Evolutionary conservation across 805 yeast genomes (phyloP), one percentile per base, ranked within the genome.

Genomic region (Starmerella potacharoeniae): DNA sequence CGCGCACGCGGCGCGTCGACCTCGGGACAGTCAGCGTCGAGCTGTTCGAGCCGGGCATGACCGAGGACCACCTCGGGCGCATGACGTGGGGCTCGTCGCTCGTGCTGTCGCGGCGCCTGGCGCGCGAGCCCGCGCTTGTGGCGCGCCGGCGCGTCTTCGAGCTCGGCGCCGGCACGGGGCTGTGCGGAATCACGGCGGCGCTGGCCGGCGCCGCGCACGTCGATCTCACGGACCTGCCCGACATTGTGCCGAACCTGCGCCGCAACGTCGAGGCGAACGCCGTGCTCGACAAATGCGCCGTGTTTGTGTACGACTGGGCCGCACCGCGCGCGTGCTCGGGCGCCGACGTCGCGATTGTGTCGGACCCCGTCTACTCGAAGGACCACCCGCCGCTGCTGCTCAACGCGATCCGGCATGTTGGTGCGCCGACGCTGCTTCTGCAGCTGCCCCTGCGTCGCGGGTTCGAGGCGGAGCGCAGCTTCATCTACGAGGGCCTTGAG

Each of bases 51-150:
- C 97, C 97, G 0, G 81, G 95, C 0, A 71, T 91, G 57, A 86
- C 96, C 0, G 78, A 81, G 40, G 98, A 93, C 68, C 85, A 84
- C 58, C 71, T 93, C 28, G 98, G 98, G 0, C 74, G 88, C 66
- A 88, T 91, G 59, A 91, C 98, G 0, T 91, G 98, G 98, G 98
- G 97, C 0, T 85, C 97, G 0, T 81, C 97, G 0, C 70, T 85
- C 30, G 75, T 87, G 6, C 70, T 93, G 29, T 77, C 93, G 33
- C 71, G 76, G 36, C 68, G 84, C 30, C 66, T 87, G 2, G 58
- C 55, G 9, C 40, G 53, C 5, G 42, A 51, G 7, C 41, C 76
- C 66, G 4, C 63, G 54, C 29, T 62, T 51, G 35, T 58, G 40
- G 58, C 69, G 3, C 29, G 48, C 14, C 68, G 64, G 22, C 67